Base-by-base conservation (phyloP, 768 basidiomycete genomes). In the Dioszegia hungarica region DNA sequence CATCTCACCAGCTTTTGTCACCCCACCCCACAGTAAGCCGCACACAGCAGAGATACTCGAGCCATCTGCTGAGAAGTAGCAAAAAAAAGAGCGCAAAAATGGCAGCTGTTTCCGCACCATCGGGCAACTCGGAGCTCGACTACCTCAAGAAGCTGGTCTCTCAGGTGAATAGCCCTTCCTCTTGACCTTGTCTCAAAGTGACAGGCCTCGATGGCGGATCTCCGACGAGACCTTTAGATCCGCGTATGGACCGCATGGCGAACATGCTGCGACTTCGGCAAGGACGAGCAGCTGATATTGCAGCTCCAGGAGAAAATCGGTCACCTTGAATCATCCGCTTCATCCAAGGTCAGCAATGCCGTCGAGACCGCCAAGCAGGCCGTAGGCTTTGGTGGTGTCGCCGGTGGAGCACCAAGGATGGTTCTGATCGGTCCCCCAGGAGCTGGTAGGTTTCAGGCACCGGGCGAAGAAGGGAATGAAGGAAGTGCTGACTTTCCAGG, bases 361-460 rank as follows among this genome's bases (percentile, higher is more conserved):
- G 64, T 73, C 11, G 63, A 65, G n/a, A 33, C 57, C 11, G 70
- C 82, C 47, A 87, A 86, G 76, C 71, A 75, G 8, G 76, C 77
- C 11, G 63, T 76, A 14, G 68, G 79, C n/a, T 79, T 80, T 73
- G 52, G 34, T n/a, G 33, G 28, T 41, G 49, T 34, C 34, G 8
- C 61, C 10, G 54, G 82, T 84, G 69, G 88, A 90, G 79, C 84
- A 89, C 67, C 67, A 59, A 83, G 94, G 45, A 86, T 94, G 65
- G 90, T 99, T 67, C 82, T 99, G 67, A 80, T 99, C 64, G 95
- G 95, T 53, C 95, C 95, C 59, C 95, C 95, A 40, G 95, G 95
- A 67, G 90, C 95, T 72, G 94, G 94, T 94, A 66, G 63, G 86
- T 46, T 22, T 24, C 10, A 36, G 34, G 11, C 31, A 19, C n/a